A percentile compares a stretch with the other conserved stretches of the same genome.
These are phyloP conservation scores for Auricularia sp. DNA, from an alignment of 768 basidiomycete genomes.

Conservation along the genomic window DNA sequence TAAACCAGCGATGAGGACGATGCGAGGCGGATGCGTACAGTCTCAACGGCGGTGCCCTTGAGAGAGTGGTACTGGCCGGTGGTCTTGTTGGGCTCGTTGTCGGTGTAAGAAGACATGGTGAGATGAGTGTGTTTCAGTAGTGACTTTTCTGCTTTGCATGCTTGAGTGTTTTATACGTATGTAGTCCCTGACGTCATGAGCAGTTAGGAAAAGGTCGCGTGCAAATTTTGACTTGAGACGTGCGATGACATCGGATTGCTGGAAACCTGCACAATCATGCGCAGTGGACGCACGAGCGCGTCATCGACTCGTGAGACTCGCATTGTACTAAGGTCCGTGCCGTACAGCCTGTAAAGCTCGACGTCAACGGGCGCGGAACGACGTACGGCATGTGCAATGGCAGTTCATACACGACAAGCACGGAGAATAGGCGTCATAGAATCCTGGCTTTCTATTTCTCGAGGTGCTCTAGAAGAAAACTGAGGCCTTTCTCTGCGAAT, in stretches of 20 bases:
- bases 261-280: not conserved
- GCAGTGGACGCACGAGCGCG: not conserved
- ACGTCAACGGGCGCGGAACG: not conserved
- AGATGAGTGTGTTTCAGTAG: not conserved
- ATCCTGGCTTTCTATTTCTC: not conserved
- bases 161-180: not conserved
- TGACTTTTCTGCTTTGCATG: not conserved
- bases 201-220: not conserved
- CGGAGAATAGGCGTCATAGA: no score
- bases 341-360: not conserved
- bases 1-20: not conserved
- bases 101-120: not conserved
- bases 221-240: not conserved
- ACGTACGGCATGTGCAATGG: not conserved
- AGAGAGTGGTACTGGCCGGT: constrained; percentile 31
- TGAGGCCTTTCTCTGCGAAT: not conserved
- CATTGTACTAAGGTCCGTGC: not conserved
- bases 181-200: not conserved
- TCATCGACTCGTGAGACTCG: not conserved
- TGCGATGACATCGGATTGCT: not conserved
- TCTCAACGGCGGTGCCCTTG: constrained; percentile 29
- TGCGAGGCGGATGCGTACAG: constrained; percentile 1
- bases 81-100: constrained; percentile 14
- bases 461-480: not conserved
- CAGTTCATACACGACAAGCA: no score